These are phyloP conservation scores for Trichothecium roseum DNA, from an alignment of 2,329 filamentous ascomycete genomes.

Conservation along the genomic window DNA sequence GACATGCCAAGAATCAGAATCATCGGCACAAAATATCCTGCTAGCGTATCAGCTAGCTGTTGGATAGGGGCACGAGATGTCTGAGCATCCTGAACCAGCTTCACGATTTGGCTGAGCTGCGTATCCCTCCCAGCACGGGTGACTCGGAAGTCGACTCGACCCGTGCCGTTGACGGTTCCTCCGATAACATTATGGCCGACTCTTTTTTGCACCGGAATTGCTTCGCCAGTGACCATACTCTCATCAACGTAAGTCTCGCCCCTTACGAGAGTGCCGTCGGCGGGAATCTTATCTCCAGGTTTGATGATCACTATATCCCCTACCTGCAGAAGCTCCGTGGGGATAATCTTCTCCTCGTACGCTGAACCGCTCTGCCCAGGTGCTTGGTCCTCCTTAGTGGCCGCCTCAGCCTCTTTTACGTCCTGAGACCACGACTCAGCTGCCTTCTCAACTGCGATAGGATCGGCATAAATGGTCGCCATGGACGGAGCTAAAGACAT, in stretches of 20 bases:
- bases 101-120: slow-evolving; percentile 94
- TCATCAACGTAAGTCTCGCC: slow-evolving; percentile 94
- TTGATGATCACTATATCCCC: slow-evolving; percentile 88
- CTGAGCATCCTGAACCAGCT: slow-evolving; percentile 95
- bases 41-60: slow-evolving; percentile 78
- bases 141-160: slow-evolving; percentile 84
- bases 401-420: slow-evolving; percentile 14
- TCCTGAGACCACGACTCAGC: slow-evolving; percentile 59
- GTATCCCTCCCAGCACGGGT: slow-evolving; percentile 89
- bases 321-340: slow-evolving; percentile 88
- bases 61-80: slow-evolving; percentile 92
- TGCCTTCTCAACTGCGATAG: slow-evolving; percentile 84
- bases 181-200: slow-evolving; percentile 74
- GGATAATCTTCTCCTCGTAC: slow-evolving; percentile 75
- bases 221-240: slow-evolving; percentile 97
- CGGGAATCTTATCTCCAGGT: slow-evolving; percentile 93
- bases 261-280: slow-evolving; percentile 76
- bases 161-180: slow-evolving; percentile 90
- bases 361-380: slow-evolving; percentile 40
- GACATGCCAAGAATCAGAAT: slow-evolving; percentile 76
- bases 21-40: slow-evolving; percentile 85
- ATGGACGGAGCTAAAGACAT: slow-evolving; percentile 96
- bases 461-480: slow-evolving; percentile 92
- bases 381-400: slow-evolving; percentile 27
- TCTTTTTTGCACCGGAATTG: slow-evolving; percentile 86